Base-by-base conservation (phyloP, 257 asterid species). In the Rauvolfia tetraphylla region DNA sequence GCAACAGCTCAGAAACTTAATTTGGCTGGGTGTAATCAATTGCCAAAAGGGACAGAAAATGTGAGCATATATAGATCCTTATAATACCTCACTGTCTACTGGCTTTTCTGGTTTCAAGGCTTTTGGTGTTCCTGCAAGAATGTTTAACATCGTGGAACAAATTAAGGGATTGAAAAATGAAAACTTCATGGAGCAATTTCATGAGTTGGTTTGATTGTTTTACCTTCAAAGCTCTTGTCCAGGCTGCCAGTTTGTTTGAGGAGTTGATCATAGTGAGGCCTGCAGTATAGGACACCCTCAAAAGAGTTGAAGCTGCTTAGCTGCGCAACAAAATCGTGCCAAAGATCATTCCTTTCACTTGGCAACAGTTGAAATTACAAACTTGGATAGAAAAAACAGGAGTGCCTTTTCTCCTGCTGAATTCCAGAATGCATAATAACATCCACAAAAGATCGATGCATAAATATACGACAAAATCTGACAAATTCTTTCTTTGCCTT, bases 211-310 rank as follows among this genome's bases (percentile, higher is more conserved):
- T n/a, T 34, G 14, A 22, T 41, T 3, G 5, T 29, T 59, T 63
- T 81, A 87, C 97, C 95, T 76, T 89, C 96, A 46, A 90, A 88
- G 76, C 96, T 92, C 81, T 90, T 92, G 10, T 87, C 89, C 4
- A 89, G 90, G 87, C 94, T 92, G 82, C 96, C 98, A 25, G 98
- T 92, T 83, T 91, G 87, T 84, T 92, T 90, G 84, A 87, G 86
- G 38, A 90, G 88, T 85, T 89, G 96, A 81, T 90, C 94, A 61
- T 75, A 90, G 76, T 92, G 97, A 51, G 88, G 91, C 68, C 84
- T 85, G 82, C 96, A 92, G 77, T 90, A 92, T 8, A 90, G 86
- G 41, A 90, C 93, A 31, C 97, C 97, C 44, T 92, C 97, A 66
- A 92, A 87, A 7, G 97, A 90, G 69, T 90, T 90, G 93, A 80